phyloP scores from a whole-genome alignment of 257 asterid genomes.

The Solanum rostratum region DNA sequence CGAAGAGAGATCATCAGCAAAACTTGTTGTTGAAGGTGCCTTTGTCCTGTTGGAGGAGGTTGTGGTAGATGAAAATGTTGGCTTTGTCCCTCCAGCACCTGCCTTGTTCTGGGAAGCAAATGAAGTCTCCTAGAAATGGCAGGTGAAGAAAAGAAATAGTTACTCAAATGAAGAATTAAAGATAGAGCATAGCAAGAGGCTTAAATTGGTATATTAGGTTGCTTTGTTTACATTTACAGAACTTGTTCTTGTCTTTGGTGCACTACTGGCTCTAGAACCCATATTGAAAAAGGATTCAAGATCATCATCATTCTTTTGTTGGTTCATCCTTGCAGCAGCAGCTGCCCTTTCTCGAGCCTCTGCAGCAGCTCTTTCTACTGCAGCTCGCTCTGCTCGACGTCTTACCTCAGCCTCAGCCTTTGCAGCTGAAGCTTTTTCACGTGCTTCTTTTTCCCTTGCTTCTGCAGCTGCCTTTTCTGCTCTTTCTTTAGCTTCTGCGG shows the following conservation, averaged over 20 bases:
- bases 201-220: neutral
- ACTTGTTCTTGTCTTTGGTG: slow-evolving; percentile 63
- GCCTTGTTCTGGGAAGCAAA: slow-evolving; percentile 54
- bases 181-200: neutral
- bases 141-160: slow-evolving; percentile 5
- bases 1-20: slow-evolving; percentile 90
- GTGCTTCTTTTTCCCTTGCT: slow-evolving; percentile 66
- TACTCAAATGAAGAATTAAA: neutral
- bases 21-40: slow-evolving; percentile 61
- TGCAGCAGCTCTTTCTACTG: slow-evolving; percentile 86
- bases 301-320: slow-evolving; percentile 72
- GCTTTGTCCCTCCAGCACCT: slow-evolving; percentile 56
- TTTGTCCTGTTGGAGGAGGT: slow-evolving; percentile 66
- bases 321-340: slow-evolving; percentile 62
- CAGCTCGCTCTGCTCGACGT: slow-evolving; percentile 85
- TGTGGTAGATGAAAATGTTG: slow-evolving; percentile 49
- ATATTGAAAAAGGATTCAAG: slow-evolving; percentile 76
- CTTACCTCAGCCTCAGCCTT: slow-evolving; percentile 67
- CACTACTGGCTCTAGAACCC: slow-evolving; percentile 80
- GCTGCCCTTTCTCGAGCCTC: slow-evolving; percentile 80
- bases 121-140: slow-evolving; percentile 52
- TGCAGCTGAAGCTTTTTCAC: slow-evolving; percentile 54
- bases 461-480: slow-evolving; percentile 84
- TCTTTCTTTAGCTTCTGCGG: slow-evolving; percentile 80
- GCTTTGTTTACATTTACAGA: slow-evolving; percentile 39